Evolutionary conservation across 306 rosid genomes (phyloP), one percentile per base, ranked within the genome.

Genomic region (Cicer arietinum): DNA sequence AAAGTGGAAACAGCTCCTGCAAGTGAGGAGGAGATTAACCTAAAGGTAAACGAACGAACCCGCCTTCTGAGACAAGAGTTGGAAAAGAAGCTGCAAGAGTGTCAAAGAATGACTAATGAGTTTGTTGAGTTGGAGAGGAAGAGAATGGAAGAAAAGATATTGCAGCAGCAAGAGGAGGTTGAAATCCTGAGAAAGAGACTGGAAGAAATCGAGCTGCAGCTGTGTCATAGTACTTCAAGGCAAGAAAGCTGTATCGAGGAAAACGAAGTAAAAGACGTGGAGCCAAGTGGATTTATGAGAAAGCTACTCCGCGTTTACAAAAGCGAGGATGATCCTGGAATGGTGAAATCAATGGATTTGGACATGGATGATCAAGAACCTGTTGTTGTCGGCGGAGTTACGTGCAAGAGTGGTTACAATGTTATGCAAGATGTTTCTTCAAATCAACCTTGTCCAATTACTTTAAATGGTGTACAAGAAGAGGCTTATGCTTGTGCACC

Each of bases 331-430:
- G 95, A 89, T 56, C 90, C 86, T 41, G 87, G 87, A 73, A 95
- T 89, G 97, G 97, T 93, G 48, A 91, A 93, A 84, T 93, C 98
- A 7, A 91, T 93, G 98, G 99, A 95, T 73, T 83, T 95, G 82
- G 99, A 92, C 88, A 84, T 89, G 97, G 99, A 95, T 74, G 99
- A 95, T 77, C 95, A 83, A 80, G 96, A 91, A 81, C 91, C 97
- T 0, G 83, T 90, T 68, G 71, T 80, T 45, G 74, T 85, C 9
- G 91, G 91, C 9, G 90, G 81, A 18, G 74, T 57, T 20, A 47
- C 77, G 80, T 77, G 82, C 79, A 84, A 59, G 76, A 67, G 79
- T 50, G 80, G 64, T 44, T 70, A 68, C 72, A 86, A 35, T 25
- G 71, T 71, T 57, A 76, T 76, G 71, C 85, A 84, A 59, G 83